Evolutionary conservation across 306 rosid genomes (phyloP).

Genomic region (Senna siamea): DNA sequence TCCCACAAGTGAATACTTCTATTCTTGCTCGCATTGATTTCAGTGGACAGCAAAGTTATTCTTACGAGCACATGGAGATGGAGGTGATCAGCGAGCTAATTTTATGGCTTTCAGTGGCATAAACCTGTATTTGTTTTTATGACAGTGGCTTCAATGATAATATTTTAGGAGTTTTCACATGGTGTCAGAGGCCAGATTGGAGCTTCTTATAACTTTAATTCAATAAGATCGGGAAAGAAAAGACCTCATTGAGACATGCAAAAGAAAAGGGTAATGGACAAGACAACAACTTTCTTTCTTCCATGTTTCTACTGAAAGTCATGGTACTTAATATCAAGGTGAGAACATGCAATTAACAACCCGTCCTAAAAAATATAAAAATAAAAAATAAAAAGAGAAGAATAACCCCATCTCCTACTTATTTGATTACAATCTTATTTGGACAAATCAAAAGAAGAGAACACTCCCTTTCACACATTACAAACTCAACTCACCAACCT

Average conservation of each 20-base stretch:
- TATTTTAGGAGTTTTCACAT: too few species aligned
- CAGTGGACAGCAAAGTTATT: too few species aligned
- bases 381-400: not conserved
- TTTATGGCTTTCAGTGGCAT: not conserved
- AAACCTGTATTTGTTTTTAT: too few species aligned
- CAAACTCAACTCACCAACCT: slow-evolving; percentile 53
- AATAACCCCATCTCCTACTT: slow-evolving; percentile 34
- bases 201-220: not conserved
- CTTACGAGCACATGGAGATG: too few species aligned
- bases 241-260: not conserved
- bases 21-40: too few species aligned
- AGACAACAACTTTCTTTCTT: slow-evolving; percentile 24
- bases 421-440: slow-evolving; percentile 39
- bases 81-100: not conserved
- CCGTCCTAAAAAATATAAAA: too few species aligned
- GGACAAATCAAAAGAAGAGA: slow-evolving; percentile 19
- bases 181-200: too few species aligned
- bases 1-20: too few species aligned
- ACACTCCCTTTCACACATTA: slow-evolving; percentile 34
- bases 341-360: slow-evolving; percentile 33
- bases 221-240: too few species aligned
- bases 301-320: slow-evolving; percentile 19
- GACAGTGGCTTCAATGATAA: too few species aligned
- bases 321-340: slow-evolving; percentile 31
- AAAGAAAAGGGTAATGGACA: not conserved